phyloP scores from a whole-genome alignment of 2,329 filamentous ascomycete genomes.

The Microcera coccophila region DNA sequence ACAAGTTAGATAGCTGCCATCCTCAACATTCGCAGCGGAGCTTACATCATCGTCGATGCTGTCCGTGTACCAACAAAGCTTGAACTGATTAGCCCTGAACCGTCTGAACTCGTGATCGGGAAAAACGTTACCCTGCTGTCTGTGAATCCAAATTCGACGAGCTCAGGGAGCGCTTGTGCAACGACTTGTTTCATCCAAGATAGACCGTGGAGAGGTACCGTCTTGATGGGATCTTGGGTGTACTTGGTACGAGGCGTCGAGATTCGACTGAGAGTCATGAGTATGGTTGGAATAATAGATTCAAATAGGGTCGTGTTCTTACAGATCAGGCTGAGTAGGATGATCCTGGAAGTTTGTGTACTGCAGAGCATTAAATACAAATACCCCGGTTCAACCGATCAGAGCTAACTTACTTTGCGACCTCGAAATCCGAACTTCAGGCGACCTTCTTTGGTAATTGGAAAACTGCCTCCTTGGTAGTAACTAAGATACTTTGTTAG shows the following conservation, averaged over 20 bases:
- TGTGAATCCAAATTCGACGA: conserved; percentile 4
- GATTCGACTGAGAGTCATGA: neutral
- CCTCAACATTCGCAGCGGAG: neutral
- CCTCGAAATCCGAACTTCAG: conserved; percentile 6
- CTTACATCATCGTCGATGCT: conserved; percentile 7
- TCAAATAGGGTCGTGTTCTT: neutral
- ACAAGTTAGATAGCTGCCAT: neutral
- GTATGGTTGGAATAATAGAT: no score
- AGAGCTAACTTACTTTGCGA: neutral
- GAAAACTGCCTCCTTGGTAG: conserved; percentile 3
- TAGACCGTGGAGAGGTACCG: conserved; percentile 1
- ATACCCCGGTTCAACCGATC: neutral
- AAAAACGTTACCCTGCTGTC: conserved; percentile 4
- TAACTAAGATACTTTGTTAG: neutral
- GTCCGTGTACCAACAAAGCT: conserved; percentile 13
- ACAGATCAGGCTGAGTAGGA: neutral
- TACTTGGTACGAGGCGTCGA: conserved; percentile 12
- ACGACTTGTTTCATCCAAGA: conserved; percentile 2
- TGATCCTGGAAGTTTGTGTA: neutral
- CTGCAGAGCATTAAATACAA: neutral
- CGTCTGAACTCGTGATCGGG: no score
- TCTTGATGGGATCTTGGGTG: conserved; percentile 10
- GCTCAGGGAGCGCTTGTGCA: neutral
- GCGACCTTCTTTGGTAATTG: conserved; percentile 3
- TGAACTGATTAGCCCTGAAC: no score